Evolutionary conservation across 2,329 filamentous ascomycete genomes (phyloP), one percentile per base, ranked within the genome.

Genomic region (Epichloe coenophiala): DNA sequence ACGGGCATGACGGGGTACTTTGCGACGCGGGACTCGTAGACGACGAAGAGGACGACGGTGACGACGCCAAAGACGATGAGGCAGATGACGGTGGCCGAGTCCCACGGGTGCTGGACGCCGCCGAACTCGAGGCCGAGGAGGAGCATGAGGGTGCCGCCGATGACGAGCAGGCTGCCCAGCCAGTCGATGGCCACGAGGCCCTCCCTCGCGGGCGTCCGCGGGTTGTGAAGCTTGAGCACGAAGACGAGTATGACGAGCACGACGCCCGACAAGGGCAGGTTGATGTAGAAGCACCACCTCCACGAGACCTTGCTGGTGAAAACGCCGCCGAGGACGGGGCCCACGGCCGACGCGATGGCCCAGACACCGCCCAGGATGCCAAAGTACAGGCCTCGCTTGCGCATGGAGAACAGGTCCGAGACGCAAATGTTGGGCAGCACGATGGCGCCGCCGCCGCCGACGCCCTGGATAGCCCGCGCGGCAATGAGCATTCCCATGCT

Each of bases 91-190:
- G 78, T 83, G 2, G 84, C 73, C 0, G 85, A 90, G 48, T 69
- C 67, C 88, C 88, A 95, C 1, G 89, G 84, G 55, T 78, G 80
- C 21, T 74, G 73, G 48, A 88, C 77, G 46, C 88, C 89, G 50
- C 89, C 90, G 54, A 91, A 88, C 61, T 94, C 84, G 11, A 95
- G 77, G 0, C 88, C 90, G 41, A 95, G 80, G 4, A 95, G 78
- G 56, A 95, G 74, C 86, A 95, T 91, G 19, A 94, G 72, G 0
- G 86, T 90, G 19, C 84, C 87, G 41, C 84, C 85, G 23, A 90
- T 76, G 61, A 94, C 79, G 33, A 76, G 66, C 4, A 75, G 13
- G 51, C 71, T 76, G 37, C 76, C 76, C 0, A 70, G 54, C 77
- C 77, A 81, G 64, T 81, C 78, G 44, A 81, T 72, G 17, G 83